Percentiles rank a stretch among this genome's conserved stretches.
These are phyloP conservation scores for Oropetium thomaeum DNA, from an alignment of 176 grass and related monocot species.

Conservation along the genomic window DNA sequence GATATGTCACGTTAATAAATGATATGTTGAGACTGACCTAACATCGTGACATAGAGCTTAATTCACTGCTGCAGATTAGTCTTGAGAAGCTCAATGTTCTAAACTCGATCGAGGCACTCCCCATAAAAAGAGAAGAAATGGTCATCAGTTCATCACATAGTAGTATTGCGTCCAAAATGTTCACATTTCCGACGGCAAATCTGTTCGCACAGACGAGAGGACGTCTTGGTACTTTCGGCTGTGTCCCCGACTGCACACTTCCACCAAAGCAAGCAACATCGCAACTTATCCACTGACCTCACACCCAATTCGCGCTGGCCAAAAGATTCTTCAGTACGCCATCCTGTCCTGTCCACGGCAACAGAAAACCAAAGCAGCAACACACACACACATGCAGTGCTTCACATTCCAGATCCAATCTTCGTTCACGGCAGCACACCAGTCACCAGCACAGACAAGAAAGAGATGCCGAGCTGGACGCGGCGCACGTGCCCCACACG, in stretches of 20 bases:
- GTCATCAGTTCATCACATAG: too few species aligned
- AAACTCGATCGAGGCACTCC: too few species aligned
- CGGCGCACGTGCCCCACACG: conserved; percentile 34
- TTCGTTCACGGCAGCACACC: neutral
- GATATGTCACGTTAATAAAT: too few species aligned
- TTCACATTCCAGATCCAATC: conserved; percentile 2
- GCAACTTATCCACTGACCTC: conserved; percentile 18
- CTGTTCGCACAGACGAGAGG: neutral
- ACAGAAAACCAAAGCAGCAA: neutral
- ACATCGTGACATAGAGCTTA: too few species aligned
- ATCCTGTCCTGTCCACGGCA: neutral
- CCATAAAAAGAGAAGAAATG: too few species aligned
- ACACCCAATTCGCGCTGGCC: conserved; percentile 1
- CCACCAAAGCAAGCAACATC: neutral
- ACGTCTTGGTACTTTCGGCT: neutral
- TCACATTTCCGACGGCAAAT: too few species aligned
- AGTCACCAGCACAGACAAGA: neutral
- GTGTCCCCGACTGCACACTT: neutral
- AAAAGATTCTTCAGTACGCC: conserved; percentile 12
- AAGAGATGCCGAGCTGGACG: neutral
- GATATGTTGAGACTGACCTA: too few species aligned
- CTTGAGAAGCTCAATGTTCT: too few species aligned
- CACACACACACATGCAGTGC: neutral
- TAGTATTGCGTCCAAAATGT: too few species aligned
- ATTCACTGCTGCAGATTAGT: too few species aligned